Conservation (phyloP, 495 filamentous ascomycete species). For the Aspergillus taichungensis region DNA sequence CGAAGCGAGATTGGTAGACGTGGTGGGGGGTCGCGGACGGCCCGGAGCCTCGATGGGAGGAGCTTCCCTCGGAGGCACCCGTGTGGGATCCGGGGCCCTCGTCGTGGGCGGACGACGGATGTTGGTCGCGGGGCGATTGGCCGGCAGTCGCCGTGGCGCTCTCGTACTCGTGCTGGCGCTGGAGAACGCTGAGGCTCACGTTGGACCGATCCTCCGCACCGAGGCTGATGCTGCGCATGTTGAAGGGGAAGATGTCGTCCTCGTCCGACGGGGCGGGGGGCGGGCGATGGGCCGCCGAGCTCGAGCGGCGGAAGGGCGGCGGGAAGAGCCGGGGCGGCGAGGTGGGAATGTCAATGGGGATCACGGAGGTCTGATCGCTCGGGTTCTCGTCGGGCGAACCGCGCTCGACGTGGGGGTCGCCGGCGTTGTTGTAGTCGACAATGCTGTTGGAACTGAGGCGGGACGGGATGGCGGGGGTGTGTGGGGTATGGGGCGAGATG, state of each 20-base stretch:
- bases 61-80: conserved; percentile 30
- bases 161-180: conserved; percentile 39
- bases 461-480: conserved; percentile 87
- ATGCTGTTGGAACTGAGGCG: conserved; percentile 83
- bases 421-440: conserved; percentile 54
- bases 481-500: conserved; percentile 86
- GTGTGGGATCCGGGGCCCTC: conserved; percentile 33
- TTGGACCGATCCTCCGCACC: conserved; percentile 59
- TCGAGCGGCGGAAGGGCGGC: conserved; percentile 57
- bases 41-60: conserved; percentile 24
- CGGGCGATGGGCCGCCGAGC: conserved; percentile 68
- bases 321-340: conserved; percentile 62
- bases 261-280: conserved; percentile 46
- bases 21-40: conserved; percentile 22
- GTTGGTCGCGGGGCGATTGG: conserved; percentile 20
- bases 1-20: conserved; percentile 34
- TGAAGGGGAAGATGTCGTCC: conserved; percentile 51
- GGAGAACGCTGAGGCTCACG: conserved; percentile 46
- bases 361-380: conserved; percentile 38
- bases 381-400: conserved; percentile 32
- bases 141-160: conserved; percentile 13
- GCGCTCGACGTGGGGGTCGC: conserved; percentile 22
- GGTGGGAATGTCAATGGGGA: conserved; percentile 74
- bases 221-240: conserved; percentile 67
- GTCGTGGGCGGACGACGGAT: conserved; percentile 19